Evolutionary conservation across 768 basidiomycete species (phyloP), one percentile per base, ranked within the genome.

Genomic region (Leccinum imitatum): DNA sequence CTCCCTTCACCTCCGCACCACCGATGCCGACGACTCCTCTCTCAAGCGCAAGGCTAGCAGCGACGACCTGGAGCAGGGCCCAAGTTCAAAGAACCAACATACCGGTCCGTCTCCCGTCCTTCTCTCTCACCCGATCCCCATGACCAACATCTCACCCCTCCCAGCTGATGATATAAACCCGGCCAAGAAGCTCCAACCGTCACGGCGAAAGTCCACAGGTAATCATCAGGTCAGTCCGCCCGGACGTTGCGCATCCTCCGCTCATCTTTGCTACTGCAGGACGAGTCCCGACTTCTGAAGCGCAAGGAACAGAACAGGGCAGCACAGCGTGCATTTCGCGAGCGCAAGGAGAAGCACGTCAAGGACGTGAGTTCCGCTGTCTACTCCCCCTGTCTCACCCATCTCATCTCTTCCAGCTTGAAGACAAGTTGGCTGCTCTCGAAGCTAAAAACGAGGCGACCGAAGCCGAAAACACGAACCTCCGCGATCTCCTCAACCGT

Each of bases 241-340:
- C 41, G n/a, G 41, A 27, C 39, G 46, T 8, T 8, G 10, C 25
- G 35, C 14, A 19, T 47, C 39, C 7, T 23, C 23, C n/a, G 35
- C 59, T 63, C 31, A 63, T 65, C 37, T 30, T 59, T 48, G 57
- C 51, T 50, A 37, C 51, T 59, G 53, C 63, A 91, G 75, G 92
- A 95, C 64, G 91, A 93, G 67, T 74, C 80, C 5, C 84, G 91
- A 23, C 75, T 93, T 5, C 62, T 91, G 63, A 95, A 96, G 71
- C 87, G 96, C 63, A 98, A 98, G 77, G 92, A 98, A 67, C 96
- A 98, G 76, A 99, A 99, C 67, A 82, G 96, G 57, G 94, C 95
- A 3, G 96, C 96, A 7, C 97, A 99, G 75, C 87, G 96, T 56
- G 96, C 96, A 1, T 99, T 99, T 79, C 81, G 96, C 57, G 97